Base-by-base conservation (phyloP, 495 filamentous ascomycete genomes). In the Terfezia boudieri region DNA sequence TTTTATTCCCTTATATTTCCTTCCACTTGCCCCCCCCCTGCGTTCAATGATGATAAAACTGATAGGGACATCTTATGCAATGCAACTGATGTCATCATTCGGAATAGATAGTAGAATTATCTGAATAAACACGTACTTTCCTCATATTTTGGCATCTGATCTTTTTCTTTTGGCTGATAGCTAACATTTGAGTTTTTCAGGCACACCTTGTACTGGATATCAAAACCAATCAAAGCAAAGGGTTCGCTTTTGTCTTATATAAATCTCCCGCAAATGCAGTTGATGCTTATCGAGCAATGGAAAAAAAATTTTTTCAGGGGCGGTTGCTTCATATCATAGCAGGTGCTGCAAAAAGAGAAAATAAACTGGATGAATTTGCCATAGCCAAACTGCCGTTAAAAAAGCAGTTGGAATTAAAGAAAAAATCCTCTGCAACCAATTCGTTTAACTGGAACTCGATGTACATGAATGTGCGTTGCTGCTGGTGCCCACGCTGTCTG, bases 1-100 rank as follows among this genome's bases (percentile, higher is more conserved):
- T 32, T 32, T 32, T 32, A 32, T 32, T 32, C 17, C 36, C 4
- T 53, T 57, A 56, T 51, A 56, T 55, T 41, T 32, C 53, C 56
- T 57, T 69, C 56, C 14, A 53, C 56, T 49, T 52, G 52, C n/a
- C 50, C 51, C 51, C 52, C 7, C 26, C 26, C 56, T 56, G 60
- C 62, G 66, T 74, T 73, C 69, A 64, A 73, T 88, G 89, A 95
- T 95, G 89, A 95, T 81, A 68, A 77, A 37, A 82, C 82, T 78
- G 89, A 94, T 96, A 96, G 90, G 90, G 90, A 95, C 89, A 96
- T 75, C 87, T 83, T 79, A 95, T 90, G 80, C 78, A 81, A 79
- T 81, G 81, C 83, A 83, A 78, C 83, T 82, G 74, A 77, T 73
- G 80, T 32, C 26, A 76, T 78, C 74, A 63, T 64, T 60, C 70